Conservation (phyloP, 2,329 filamentous ascomycete species). For the Balansia obtecta region DNA sequence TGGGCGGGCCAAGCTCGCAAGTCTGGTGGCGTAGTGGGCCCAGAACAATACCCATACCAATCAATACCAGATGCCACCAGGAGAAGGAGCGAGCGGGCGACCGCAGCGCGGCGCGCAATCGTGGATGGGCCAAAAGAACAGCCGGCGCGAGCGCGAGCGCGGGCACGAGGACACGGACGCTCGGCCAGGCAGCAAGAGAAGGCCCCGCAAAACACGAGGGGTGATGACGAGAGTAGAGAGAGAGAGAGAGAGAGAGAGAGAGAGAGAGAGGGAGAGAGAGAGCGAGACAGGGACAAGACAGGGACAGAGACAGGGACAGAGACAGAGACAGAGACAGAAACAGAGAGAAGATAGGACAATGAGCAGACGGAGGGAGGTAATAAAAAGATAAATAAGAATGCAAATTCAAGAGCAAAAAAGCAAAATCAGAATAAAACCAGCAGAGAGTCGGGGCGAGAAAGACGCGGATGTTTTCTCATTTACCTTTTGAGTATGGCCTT, state of each 20-base stretch:
- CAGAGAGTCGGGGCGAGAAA: background rate
- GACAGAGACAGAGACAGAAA: too few relatives aligned
- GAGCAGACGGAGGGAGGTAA: too few relatives aligned
- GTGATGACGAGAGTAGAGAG: background rate
- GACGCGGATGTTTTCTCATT: background rate
- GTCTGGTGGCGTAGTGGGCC: too few relatives aligned
- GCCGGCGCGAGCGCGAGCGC: background rate
- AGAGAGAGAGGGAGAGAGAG: background rate
- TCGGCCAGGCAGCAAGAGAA: constrained; percentile 2
- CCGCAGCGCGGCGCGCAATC: background rate
- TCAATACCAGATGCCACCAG: too few relatives aligned
- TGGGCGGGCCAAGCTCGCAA: too few relatives aligned
- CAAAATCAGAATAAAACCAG: background rate
- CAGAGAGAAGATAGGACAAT: background rate
- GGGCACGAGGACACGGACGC: background rate
- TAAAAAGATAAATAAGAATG: too few relatives aligned
- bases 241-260: background rate
- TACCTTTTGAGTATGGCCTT: constrained; percentile 4
- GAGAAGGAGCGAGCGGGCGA: background rate
- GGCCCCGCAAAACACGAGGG: constrained; percentile 5
- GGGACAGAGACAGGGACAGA: background rate
- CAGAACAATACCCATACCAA: background rate
- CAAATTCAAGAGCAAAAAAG: background rate
- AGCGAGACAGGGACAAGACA: too few relatives aligned
- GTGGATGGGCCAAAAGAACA: background rate